phyloP scores from a whole-genome alignment of 257 asterid species.

The Capsicum baccatum region DNA sequence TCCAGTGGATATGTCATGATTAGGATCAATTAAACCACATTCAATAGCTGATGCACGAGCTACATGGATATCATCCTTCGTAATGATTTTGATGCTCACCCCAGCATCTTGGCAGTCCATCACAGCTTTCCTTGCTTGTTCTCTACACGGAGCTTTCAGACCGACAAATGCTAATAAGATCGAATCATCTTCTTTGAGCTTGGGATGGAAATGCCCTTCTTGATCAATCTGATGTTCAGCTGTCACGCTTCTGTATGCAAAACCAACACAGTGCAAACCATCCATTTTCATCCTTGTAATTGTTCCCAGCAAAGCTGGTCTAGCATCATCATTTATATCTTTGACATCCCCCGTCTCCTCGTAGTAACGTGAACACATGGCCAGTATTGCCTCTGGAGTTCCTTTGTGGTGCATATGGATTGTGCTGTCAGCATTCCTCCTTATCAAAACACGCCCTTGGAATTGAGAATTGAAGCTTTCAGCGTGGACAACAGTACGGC shows the following conservation, averaged over 20 bases:
- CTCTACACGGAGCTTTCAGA: slow-evolving; percentile 62
- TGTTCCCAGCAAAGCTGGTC: slow-evolving; percentile 38
- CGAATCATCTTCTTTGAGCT: slow-evolving; percentile 41
- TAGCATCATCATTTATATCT: slow-evolving; percentile 37
- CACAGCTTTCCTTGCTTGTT: slow-evolving; percentile 57
- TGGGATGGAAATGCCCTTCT: slow-evolving; percentile 20
- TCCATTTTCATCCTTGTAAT: slow-evolving; percentile 60
- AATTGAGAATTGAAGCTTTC: slow-evolving; percentile 51
- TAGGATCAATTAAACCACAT: slow-evolving; percentile 59
- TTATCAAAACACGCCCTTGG: slow-evolving; percentile 48
- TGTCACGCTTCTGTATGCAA: slow-evolving; percentile 46
- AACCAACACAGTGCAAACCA: slow-evolving; percentile 63
- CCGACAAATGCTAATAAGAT: slow-evolving; percentile 62
- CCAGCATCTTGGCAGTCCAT: slow-evolving; percentile 58
- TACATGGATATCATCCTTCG: slow-evolving; percentile 61
- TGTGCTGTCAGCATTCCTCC: slow-evolving; percentile 28
- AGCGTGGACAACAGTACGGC: slow-evolving; percentile 42
- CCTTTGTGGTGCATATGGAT: slow-evolving; percentile 61
- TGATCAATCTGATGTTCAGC: slow-evolving; percentile 31
- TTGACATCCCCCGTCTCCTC: slow-evolving; percentile 40
- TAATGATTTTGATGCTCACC: slow-evolving; percentile 62
- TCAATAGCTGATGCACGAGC: slow-evolving; percentile 72
- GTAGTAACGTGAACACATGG: slow-evolving; percentile 53
- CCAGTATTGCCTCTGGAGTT: slow-evolving; percentile 61
- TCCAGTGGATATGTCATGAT: slow-evolving; percentile 29